phyloP scores from a whole-genome alignment of 257 asterid genomes.

The Parsonsia alboflavescens region DNA sequence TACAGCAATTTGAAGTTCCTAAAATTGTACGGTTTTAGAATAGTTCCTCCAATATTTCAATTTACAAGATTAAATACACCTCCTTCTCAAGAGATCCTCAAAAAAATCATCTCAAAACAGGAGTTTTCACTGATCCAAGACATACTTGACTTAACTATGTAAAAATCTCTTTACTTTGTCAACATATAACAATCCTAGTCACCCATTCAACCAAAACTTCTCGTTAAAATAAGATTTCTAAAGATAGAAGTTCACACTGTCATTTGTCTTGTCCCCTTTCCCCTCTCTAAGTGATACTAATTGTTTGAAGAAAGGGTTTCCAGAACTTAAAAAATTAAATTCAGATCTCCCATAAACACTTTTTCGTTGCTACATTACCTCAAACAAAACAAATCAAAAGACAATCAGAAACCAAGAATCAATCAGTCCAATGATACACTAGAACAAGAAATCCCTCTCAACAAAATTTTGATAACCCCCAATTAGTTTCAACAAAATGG shows the following conservation, averaged over 20 bases:
- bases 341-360: conserved; percentile 10
- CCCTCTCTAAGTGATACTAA: neutral
- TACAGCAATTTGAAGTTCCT: too few relatives aligned
- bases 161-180: neutral
- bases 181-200: neutral
- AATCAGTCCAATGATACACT: conserved; percentile 1
- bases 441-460: neutral
- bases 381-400: neutral
- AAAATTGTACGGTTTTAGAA: too few relatives aligned
- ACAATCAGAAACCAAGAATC: conserved; percentile 1
- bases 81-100: neutral
- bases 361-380: neutral
- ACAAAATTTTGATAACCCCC: conserved; percentile 3
- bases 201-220: neutral
- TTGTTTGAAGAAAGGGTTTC: neutral
- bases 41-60: neutral
- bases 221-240: neutral
- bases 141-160: neutral
- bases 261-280: neutral
- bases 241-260: neutral
- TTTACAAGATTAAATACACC: neutral
- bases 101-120: neutral
- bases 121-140: neutral
- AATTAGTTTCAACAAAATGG: neutral
- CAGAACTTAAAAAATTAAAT: conserved; percentile 7